A percentile compares a stretch with the other conserved stretches of the same genome.
These are phyloP conservation scores for Aquilaria sinensis DNA, from an alignment of 345 rosid genomes.

Conservation along the genomic window DNA sequence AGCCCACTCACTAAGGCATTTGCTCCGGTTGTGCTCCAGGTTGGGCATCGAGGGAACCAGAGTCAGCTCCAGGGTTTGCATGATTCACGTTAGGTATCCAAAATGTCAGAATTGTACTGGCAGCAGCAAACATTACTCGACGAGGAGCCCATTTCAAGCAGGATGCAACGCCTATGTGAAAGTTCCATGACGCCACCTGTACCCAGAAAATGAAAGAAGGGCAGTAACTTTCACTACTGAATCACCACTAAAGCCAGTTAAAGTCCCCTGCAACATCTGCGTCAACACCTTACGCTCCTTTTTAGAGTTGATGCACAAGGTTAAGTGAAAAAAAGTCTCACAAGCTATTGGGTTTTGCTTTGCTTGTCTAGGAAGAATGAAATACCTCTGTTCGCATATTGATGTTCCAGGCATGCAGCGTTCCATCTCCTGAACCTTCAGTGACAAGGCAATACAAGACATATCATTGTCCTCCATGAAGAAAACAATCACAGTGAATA, in stretches of 20 bases:
- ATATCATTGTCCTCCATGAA: not conserved
- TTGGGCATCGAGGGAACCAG: constrained; percentile 22
- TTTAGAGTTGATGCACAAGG: not conserved
- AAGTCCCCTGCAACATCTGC: too few species aligned
- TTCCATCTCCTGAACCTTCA: constrained; percentile 94
- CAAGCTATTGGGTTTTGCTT: not conserved
- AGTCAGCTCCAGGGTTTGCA: constrained; percentile 26
- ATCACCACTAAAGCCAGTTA: not conserved
- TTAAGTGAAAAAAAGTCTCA: not conserved
- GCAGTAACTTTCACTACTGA: not conserved
- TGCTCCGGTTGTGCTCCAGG: constrained; percentile 21
- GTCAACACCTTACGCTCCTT: too few species aligned
- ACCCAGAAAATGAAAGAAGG: not conserved
- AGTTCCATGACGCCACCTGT: constrained; percentile 77
- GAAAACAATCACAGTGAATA: not conserved
- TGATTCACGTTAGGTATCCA: constrained; percentile 64
- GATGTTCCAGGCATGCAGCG: constrained; percentile 87
- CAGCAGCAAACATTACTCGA: constrained; percentile 83
- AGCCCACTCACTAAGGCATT: too few species aligned
- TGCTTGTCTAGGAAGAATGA: not conserved
- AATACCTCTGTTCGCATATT: constrained; percentile 68
- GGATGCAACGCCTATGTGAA: constrained; percentile 69
- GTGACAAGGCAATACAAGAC: constrained; percentile 5
- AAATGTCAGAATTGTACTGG: constrained; percentile 75
- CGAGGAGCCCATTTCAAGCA: constrained; percentile 98